Evolutionary conservation across 345 rosid genomes (phyloP).

Genomic region (Lepidium aucheri): DNA sequence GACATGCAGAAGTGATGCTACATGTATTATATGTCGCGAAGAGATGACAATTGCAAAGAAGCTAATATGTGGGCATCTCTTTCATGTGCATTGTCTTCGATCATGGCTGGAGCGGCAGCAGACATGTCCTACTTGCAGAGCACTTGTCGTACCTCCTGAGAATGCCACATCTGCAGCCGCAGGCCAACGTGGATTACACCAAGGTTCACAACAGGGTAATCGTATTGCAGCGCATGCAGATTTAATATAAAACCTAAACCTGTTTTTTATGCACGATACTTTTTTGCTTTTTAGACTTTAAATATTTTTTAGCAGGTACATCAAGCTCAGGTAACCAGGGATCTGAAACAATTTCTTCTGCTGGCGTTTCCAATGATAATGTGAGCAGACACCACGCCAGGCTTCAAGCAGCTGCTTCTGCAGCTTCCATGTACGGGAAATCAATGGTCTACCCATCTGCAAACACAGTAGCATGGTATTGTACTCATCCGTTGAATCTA

Average conservation of each 20-base stretch:
- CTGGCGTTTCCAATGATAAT: conserved; percentile 28
- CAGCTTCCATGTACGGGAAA: conserved; percentile 78
- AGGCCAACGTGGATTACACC: conserved; percentile 50
- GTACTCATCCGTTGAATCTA: conserved; percentile 10
- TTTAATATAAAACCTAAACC: background rate
- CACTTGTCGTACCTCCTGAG: conserved; percentile 87
- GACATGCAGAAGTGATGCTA: conserved; percentile 75
- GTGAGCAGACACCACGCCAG: conserved; percentile 67
- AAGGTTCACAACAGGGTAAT: conserved; percentile 52
- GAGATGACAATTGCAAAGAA: conserved; percentile 97
- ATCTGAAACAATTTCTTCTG: conserved; percentile 30
- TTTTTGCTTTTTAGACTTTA: background rate
- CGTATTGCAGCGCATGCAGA: conserved; percentile 9
- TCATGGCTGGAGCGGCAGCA: conserved; percentile 98
- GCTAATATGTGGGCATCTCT: conserved; percentile 89
- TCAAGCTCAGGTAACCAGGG: conserved; percentile 37
- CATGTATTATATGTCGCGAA: conserved; percentile 97
- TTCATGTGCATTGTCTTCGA: conserved; percentile 95
- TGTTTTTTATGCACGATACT: background rate
- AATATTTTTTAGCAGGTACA: conserved; percentile 32
- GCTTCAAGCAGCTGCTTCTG: conserved; percentile 88
- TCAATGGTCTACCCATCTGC: conserved; percentile 87
- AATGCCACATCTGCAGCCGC: conserved; percentile 44
- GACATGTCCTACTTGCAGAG: conserved; percentile 98
- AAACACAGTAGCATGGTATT: conserved; percentile 60